A percentile compares a stretch with the other conserved stretches of the same genome.
phyloP scores from a whole-genome alignment of 169 alveolate genomes.

The Plasmodium coatneyi region DNA sequence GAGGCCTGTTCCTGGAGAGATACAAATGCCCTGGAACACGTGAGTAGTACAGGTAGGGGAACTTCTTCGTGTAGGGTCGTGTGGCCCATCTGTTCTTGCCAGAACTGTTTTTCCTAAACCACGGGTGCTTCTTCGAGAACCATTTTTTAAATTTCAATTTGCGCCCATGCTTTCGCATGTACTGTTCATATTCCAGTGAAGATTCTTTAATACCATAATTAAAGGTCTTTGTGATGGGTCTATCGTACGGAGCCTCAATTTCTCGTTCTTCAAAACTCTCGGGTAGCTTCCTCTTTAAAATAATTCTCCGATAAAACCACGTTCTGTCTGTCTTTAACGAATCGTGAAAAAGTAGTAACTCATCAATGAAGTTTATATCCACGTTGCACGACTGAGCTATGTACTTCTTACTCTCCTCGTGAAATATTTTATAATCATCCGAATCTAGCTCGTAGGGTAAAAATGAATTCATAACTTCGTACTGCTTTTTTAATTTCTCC shows the following conservation, averaged over 20 bases:
- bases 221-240: constrained; percentile 46
- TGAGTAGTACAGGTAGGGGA: constrained; percentile 52
- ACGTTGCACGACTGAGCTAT: constrained; percentile 76
- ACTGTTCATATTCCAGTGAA: constrained; percentile 67
- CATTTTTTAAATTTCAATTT: constrained; percentile 62
- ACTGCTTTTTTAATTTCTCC: constrained; percentile 56
- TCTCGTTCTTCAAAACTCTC: constrained; percentile 82
- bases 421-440: constrained; percentile 78
- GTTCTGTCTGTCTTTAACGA: constrained; percentile 83
- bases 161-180: constrained; percentile 25
- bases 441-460: constrained; percentile 82
- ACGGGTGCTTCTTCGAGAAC: constrained; percentile 81
- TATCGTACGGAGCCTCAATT: constrained; percentile 68
- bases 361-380: constrained; percentile 82
- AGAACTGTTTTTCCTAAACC: constrained; percentile 82
- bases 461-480: constrained; percentile 79
- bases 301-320: constrained; percentile 82
- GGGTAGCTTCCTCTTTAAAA: constrained; percentile 76
- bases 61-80: constrained; percentile 82
- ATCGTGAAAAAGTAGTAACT: constrained; percentile 81
- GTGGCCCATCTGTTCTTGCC: constrained; percentile 82
- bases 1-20: constrained; percentile 40
- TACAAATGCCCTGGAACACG: constrained; percentile 21
- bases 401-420: constrained; percentile 77
- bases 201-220: constrained; percentile 54